Percentiles rank a stretch among this genome's conserved stretches.
These are phyloP conservation scores for Lactarius quietus DNA, from an alignment of 768 basidiomycete genomes.

Conservation along the genomic window DNA sequence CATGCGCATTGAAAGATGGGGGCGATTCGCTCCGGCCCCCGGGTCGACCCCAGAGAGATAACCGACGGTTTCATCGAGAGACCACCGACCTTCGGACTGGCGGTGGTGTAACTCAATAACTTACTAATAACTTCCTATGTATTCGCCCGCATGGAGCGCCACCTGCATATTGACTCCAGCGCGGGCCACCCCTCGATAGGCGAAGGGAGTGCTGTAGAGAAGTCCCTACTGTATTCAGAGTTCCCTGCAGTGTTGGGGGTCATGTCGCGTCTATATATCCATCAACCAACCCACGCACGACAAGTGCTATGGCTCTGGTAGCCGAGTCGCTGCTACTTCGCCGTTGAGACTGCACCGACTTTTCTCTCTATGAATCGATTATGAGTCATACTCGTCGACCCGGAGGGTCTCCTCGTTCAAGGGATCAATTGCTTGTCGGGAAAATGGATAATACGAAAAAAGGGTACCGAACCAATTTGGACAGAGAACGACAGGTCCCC, in stretches of 20 bases:
- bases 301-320: neutral
- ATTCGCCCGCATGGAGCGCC: neutral
- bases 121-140: too few species aligned
- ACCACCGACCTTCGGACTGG: neutral
- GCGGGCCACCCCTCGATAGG: neutral
- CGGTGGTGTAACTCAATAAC: neutral
- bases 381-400: neutral
- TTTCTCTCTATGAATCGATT: neutral
- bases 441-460: too few species aligned
- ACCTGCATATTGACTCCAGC: neutral
- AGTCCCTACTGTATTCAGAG: too few species aligned
- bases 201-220: too few species aligned
- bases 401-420: neutral
- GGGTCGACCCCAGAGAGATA: too few species aligned
- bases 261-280: too few species aligned
- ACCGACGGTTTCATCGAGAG: neutral
- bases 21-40: neutral
- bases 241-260: neutral
- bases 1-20: neutral
- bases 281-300: neutral
- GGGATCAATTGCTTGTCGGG: too few species aligned
- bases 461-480: too few species aligned
- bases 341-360: neutral
- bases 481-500: too few species aligned
- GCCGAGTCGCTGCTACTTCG: neutral